These are phyloP conservation scores for Sergeia podlipaevii DNA, from an alignment of 208 protist genomes.

Conservation along the genomic window DNA sequence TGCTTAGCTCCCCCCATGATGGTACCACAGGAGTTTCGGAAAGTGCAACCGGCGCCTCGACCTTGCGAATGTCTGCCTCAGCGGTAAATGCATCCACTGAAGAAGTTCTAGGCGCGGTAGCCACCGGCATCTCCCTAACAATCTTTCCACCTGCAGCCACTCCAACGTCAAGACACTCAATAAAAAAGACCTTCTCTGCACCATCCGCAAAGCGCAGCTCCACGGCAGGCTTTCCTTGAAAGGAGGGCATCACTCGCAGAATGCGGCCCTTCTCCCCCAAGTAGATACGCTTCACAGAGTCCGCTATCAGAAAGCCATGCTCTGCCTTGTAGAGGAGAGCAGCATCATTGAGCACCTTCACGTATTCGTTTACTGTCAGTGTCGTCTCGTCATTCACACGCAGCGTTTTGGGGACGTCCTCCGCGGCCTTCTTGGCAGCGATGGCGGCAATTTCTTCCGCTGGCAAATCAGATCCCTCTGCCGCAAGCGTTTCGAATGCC, in stretches of 20 bases:
- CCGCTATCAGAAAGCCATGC: conserved; percentile 47
- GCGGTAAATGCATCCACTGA: not conserved
- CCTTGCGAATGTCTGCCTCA: no score
- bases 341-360: conserved; percentile 55
- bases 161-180: conserved; percentile 50
- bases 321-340: conserved; percentile 35
- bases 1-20: conserved; percentile 17
- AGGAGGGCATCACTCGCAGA: conserved; percentile 48
- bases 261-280: conserved; percentile 72
- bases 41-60: not conserved
- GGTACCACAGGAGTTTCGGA: conserved; percentile 17
- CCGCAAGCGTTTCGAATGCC: conserved; percentile 56
- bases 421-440: conserved; percentile 31
- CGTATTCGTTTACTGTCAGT: conserved; percentile 48
- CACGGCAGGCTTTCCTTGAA: conserved; percentile 75
- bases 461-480: conserved; percentile 24
- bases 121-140: not conserved
- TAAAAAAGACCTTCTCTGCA: conserved; percentile 70
- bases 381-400: conserved; percentile 19
- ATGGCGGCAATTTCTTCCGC: conserved; percentile 46
- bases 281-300: conserved; percentile 79
- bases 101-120: not conserved
- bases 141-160: conserved; percentile 1
- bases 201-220: conserved; percentile 84
- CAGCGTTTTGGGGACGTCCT: conserved; percentile 19